Percentiles rank a stretch among this genome's conserved stretches.
Conservation (phyloP, 345 rosid species). For the Psidium guajava region DNA sequence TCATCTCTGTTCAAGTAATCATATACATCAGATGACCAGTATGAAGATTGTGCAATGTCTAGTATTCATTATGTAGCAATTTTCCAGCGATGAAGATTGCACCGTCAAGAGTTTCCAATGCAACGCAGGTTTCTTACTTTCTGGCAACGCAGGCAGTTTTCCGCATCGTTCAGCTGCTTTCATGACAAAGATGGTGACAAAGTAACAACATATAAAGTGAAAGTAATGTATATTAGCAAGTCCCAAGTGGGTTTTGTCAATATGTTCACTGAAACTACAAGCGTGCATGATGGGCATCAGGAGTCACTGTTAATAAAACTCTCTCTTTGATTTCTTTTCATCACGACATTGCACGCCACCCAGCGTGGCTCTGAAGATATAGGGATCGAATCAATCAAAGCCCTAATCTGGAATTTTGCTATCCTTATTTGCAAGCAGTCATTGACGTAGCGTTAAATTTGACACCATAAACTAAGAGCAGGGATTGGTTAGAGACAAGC, state of each 20-base stretch:
- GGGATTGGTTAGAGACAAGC: not conserved
- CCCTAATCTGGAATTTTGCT: not conserved
- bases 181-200: not conserved
- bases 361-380: not conserved
- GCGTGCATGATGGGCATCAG: not conserved
- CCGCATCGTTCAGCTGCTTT: not conserved
- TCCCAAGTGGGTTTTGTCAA: not conserved
- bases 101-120: not conserved
- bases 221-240: not conserved
- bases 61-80: too few relatives aligned
- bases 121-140: not conserved
- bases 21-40: too few relatives aligned
- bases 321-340: not conserved
- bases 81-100: not conserved
- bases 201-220: not conserved
- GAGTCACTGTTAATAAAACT: not conserved
- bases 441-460: not conserved
- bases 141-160: not conserved
- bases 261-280: not conserved
- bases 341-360: not conserved
- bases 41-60: too few relatives aligned
- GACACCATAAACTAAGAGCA: not conserved
- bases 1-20: too few relatives aligned
- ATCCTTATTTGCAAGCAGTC: not conserved
- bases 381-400: not conserved